Conservation (phyloP, 2,329 filamentous ascomycete species). For the Penicillium sp. region DNA sequence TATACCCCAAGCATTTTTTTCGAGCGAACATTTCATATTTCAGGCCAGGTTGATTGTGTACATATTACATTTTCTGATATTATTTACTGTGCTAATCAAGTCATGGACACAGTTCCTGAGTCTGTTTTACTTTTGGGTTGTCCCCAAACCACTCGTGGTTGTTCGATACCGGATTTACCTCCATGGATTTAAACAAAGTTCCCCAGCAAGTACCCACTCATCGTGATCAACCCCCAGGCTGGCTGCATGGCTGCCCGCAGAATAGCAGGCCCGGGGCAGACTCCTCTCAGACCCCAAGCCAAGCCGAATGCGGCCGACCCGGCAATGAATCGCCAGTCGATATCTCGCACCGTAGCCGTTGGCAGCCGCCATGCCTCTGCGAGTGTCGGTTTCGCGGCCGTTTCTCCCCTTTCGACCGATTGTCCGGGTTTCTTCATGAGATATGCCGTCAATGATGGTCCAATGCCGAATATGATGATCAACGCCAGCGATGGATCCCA, state of each 20-base stretch:
- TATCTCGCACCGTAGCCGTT: constrained; percentile 48
- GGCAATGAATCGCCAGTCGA: constrained; percentile 50
- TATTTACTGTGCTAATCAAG: constrained; percentile 4
- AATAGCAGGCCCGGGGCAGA: constrained; percentile 55
- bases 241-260: constrained; percentile 51
- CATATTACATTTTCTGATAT: not conserved
- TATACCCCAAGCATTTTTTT: constrained; percentile 15
- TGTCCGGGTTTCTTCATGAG: constrained; percentile 33
- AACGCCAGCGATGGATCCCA: constrained; percentile 55
- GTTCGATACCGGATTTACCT: not conserved
- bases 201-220: constrained; percentile 51
- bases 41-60: not conserved
- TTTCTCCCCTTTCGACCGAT: constrained; percentile 22
- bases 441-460: constrained; percentile 47
- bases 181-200: constrained; percentile 29
- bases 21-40: not conserved
- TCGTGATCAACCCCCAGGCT: constrained; percentile 49
- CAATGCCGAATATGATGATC: constrained; percentile 52
- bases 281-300: constrained; percentile 54
- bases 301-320: constrained; percentile 53
- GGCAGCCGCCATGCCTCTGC: constrained; percentile 46
- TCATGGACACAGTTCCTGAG: not conserved
- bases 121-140: not conserved
- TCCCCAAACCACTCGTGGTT: not conserved
- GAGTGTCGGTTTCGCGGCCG: constrained; percentile 40